A percentile compares a stretch with the other conserved stretches of the same genome.
These are phyloP conservation scores for Petrea volubilis DNA, from an alignment of 257 asterid genomes.

Conservation along the genomic window DNA sequence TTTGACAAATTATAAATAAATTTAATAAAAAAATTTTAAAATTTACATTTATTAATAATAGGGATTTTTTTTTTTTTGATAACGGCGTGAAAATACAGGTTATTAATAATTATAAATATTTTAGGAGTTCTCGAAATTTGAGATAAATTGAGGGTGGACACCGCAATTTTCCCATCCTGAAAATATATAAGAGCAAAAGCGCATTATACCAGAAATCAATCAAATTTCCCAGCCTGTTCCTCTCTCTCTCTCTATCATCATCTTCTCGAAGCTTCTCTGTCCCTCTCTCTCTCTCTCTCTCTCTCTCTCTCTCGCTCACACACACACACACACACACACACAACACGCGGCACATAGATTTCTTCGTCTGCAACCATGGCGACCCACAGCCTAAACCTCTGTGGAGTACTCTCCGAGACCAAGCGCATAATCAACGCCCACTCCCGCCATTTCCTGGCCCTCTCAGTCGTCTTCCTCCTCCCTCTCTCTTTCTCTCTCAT, in stretches of 20 bases:
- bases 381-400: conserved; percentile 53
- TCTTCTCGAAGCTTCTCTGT: conserved; percentile 25
- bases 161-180: no score
- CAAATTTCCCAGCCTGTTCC: background rate
- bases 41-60: no score
- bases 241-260: background rate
- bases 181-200: background rate
- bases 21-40: no score
- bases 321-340: background rate
- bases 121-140: no score
- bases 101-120: no score
- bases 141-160: no score
- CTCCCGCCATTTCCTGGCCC: conserved; percentile 92
- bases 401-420: conserved; percentile 81
- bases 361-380: conserved; percentile 34
- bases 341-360: no score
- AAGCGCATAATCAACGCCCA: conserved; percentile 85
- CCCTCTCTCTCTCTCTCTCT: conserved; percentile 1
- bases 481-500: conserved; percentile 76
- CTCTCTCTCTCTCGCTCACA: background rate
- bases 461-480: conserved; percentile 77
- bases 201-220: background rate
- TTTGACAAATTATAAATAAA: no score
- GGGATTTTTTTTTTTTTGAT: no score
- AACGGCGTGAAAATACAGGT: no score